Conservation (phyloP, 2,329 filamentous ascomycete genomes). For the Grosmannia serpens region DNA sequence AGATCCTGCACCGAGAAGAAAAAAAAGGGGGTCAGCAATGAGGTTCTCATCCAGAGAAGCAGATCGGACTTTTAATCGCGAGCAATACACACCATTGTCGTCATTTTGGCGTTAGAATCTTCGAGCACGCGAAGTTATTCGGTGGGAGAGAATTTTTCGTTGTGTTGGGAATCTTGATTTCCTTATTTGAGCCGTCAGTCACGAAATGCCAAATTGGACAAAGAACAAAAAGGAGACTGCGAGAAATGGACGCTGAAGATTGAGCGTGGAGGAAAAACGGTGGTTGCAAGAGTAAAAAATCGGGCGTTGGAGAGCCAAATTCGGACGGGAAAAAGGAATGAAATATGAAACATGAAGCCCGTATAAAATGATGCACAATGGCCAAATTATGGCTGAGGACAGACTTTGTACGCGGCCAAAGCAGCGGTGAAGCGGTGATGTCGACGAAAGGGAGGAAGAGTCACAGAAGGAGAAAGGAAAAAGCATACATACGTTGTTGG, state of each 20-base stretch:
- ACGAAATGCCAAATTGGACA: not conserved
- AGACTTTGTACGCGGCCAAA: not conserved
- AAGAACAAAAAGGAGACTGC: not conserved
- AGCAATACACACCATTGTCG: constrained; percentile 36
- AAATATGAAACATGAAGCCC: not conserved
- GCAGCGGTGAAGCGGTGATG: constrained; percentile 1
- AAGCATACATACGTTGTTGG: not conserved
- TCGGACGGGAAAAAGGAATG: too few species aligned
- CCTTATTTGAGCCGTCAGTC: not conserved
- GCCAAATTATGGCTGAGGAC: not conserved
- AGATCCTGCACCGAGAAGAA: constrained; percentile 58
- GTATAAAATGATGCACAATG: not conserved
- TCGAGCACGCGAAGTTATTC: constrained; percentile 11
- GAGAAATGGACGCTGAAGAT: not conserved
- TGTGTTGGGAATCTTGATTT: too few species aligned
- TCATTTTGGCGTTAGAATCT: constrained; percentile 25
- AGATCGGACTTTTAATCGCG: too few species aligned
- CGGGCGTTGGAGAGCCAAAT: not conserved
- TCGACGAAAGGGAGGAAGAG: constrained; percentile 1
- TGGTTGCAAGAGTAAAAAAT: not conserved
- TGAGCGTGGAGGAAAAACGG: not conserved
- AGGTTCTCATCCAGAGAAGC: not conserved
- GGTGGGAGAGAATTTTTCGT: not conserved
- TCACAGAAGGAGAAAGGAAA: not conserved
- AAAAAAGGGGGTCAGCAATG: too few species aligned